Evolutionary conservation across 768 basidiomycete species (phyloP).

Genomic region (Mycena metata): DNA sequence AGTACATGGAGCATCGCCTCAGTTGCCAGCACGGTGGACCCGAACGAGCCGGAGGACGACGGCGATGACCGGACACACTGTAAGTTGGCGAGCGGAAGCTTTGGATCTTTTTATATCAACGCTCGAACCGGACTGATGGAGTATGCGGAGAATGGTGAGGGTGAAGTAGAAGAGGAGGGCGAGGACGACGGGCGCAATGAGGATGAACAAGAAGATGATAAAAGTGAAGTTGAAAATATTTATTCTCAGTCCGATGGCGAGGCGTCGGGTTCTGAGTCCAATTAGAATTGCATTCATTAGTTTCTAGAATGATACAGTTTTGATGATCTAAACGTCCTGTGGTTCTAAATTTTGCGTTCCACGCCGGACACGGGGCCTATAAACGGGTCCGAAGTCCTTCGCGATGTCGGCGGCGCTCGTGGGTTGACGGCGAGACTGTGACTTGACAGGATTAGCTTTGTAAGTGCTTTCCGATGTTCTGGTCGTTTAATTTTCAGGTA

Average conservation of each 20-base stretch:
- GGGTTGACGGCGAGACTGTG: no score
- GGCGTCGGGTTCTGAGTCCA: no score
- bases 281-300: no score
- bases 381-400: no score
- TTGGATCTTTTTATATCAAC: background rate
- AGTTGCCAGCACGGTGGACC: background rate
- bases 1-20: background rate
- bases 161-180: background rate
- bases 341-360: no score
- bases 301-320: no score
- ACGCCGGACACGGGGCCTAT: no score
- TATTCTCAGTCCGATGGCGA: background rate
- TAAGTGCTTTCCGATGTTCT: no score
- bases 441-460: no score
- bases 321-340: no score
- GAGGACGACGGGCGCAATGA: background rate
- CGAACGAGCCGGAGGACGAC: slow-evolving; percentile 11
- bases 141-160: background rate
- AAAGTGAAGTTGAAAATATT: background rate
- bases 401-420: no score
- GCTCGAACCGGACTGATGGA: background rate
- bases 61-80: background rate
- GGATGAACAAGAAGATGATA: background rate
- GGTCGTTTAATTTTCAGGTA: no score
- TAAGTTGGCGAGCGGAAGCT: background rate